Conservation (phyloP, 345 rosid genomes). For the Ricinus communis region DNA sequence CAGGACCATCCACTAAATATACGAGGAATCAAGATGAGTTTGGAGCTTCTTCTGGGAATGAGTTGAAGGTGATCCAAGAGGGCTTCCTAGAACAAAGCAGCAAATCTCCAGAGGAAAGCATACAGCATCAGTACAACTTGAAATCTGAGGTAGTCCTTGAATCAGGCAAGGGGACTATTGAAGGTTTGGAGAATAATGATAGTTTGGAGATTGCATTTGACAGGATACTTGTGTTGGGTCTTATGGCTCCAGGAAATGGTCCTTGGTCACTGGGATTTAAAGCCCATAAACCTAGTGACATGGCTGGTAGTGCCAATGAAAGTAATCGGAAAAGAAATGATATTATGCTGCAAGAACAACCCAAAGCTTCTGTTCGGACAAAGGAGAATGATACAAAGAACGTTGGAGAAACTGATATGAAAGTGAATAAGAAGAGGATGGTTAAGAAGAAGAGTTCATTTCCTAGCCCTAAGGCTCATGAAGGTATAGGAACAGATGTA, state of each 20-base stretch:
- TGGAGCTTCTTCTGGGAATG: conserved; percentile 16
- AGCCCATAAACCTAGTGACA: conserved; percentile 15
- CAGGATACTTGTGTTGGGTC: conserved; percentile 34
- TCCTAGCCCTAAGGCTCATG: conserved; percentile 11
- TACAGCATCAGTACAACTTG: conserved; percentile 19
- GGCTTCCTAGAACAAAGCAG: conserved; percentile 16
- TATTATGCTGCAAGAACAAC: not conserved
- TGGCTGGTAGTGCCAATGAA: conserved; percentile 22
- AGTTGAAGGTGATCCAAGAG: conserved; percentile 12
- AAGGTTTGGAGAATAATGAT: conserved; percentile 15
- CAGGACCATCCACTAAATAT: conserved; percentile 10
- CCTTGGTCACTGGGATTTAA: conserved; percentile 24
- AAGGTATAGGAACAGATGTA: conserved; percentile 10
- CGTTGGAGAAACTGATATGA: conserved; percentile 10
- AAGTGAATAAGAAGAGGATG: not conserved
- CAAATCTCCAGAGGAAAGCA: conserved; percentile 17
- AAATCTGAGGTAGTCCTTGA: conserved; percentile 9
- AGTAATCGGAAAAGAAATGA: conserved; percentile 38
- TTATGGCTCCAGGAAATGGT: conserved; percentile 31
- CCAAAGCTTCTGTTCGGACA: conserved; percentile 21
- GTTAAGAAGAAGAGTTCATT: conserved; percentile 13
- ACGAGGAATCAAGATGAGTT: conserved; percentile 21
- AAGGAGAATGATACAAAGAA: conserved; percentile 24
- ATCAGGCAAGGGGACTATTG: conserved; percentile 13
- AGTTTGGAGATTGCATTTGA: conserved; percentile 4